Evolutionary conservation across 2,329 filamentous ascomycete species (phyloP), one percentile per base, ranked within the genome.

Genomic region (Davidsoniella australis): DNA sequence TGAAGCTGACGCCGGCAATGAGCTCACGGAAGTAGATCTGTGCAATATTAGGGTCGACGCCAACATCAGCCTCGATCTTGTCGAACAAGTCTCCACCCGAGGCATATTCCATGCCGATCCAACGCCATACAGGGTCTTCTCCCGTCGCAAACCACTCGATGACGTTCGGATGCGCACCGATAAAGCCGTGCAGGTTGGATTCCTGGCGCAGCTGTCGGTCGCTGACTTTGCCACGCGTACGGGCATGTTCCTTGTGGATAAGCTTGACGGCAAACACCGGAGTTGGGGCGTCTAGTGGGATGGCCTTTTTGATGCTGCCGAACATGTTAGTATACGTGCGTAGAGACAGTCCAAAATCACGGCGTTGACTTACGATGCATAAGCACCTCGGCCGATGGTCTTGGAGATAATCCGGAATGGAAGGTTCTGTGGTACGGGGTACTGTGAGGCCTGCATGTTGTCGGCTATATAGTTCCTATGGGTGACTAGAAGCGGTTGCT

Each of bases 91-190:
- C 91, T 9, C 91, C 91, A 40, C 91, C 91, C 58, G 93, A 85
- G 42, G 91, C 91, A 57, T 85, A 82, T 64, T 98, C 91, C 87
- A 98, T 95, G 38, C 88, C 89, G 57, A 98, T 94, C 91, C 91
- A 98, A 57, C 84, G 78, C 89, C 91, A 98, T 16, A 80, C 67
- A 0, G 71, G 60, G 61, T 98, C 88, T 63, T 95, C 85, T 49
- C 87, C 89, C 1, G 81, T 83, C 40, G 82, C 80, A 58, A 93
- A 87, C 73, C 86, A 95, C 60, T 86, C 82, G 58, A 98, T 95
- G 56, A 98, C 82, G 63, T 98, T 94, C 48, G 81, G 78, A 62
- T 98, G 93, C 56, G 85, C 80, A 44, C 85, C 85, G 49, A 96
- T 80, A 60, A 89, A 82, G 47, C 80, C 81, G 67, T 98, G 91